Evolutionary conservation across 768 basidiomycete genomes (phyloP), one percentile per base, ranked within the genome.

Genomic region (Lyophyllum semitale): DNA sequence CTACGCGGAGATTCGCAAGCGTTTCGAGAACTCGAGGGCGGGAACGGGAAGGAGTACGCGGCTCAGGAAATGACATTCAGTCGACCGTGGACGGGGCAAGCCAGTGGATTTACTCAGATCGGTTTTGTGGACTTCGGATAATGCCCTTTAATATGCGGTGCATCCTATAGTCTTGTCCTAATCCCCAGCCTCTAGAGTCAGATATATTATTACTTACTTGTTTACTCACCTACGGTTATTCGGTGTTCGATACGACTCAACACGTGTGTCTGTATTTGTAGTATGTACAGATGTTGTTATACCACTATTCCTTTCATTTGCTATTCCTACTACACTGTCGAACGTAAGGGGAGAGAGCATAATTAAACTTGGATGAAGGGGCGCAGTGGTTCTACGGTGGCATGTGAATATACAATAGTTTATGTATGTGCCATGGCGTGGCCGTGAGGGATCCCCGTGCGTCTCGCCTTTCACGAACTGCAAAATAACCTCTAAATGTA

Each of bases 1-100:
- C 17, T 91, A 91, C 62, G 81, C 85, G 11, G 75, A 77, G 54
- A 81, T 85, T 48, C 77, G 75, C 51, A 73, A 79, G 63, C 71
- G 76, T 54, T 85, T 87, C 52, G 85, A 88, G 66, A 82, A 68
- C 49, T 68, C 79, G 18, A 73, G 74, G 53, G 67, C 64, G 53
- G 68, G 59, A 46, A 55, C 63, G 11, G 62, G 59, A 25, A 62
- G 72, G 33, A 72, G 58, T 44, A 68, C 71, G n/a, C 67, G 71
- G 18, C 59, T 63, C 22, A 66, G 70, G 50, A 69, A 60, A 59
- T 71, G 63, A 66, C 45, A 22, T 49, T 23, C 27, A 18, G 13
- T 23, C 3, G 30, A 23, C 30, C 9, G 37, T 17, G 13, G 22
- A 4, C 9, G 8, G 13, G 5, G 22, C 41, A 12, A 25, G 23